These are phyloP conservation scores for Lantana camara DNA, from an alignment of 257 asterid genomes.

Conservation along the genomic window DNA sequence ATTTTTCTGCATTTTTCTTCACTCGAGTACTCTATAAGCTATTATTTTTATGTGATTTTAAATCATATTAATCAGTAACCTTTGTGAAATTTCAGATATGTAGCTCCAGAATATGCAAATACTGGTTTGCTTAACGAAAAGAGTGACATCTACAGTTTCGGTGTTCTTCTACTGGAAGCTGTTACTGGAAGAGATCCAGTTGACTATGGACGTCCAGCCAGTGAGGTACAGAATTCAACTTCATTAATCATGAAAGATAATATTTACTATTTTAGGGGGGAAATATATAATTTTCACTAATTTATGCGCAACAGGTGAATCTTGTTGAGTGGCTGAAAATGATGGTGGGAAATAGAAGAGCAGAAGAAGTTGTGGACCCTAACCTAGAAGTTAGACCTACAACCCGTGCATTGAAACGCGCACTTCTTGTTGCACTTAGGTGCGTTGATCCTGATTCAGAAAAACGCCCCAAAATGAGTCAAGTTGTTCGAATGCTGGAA, in stretches of 20 bases:
- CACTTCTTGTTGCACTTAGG: constrained; percentile 85
- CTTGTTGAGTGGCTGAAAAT: constrained; percentile 98
- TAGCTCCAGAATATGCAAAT: constrained; percentile 98
- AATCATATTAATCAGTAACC: background rate
- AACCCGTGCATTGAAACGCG: constrained; percentile 78
- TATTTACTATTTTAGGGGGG: too few species aligned
- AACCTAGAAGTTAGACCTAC: constrained; percentile 70
- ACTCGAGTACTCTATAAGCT: background rate
- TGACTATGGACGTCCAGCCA: constrained; percentile 87
- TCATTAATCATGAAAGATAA: too few species aligned
- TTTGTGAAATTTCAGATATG: constrained; percentile 63
- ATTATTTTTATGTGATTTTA: background rate
- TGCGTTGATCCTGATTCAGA: constrained; percentile 96
- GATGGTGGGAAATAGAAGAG: constrained; percentile 93
- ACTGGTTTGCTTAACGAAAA: constrained; percentile 89
- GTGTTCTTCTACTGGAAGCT: constrained; percentile 88
- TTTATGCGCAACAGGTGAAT: constrained; percentile 56
- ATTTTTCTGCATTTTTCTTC: background rate
- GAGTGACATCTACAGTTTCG: constrained; percentile 93
- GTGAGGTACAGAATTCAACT: constrained; percentile 57
- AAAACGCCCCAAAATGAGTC: constrained; percentile 94
- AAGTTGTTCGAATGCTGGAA: constrained; percentile 88
- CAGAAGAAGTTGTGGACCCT: constrained; percentile 94
- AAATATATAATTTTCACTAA: too few species aligned
- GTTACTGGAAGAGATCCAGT: constrained; percentile 96